phyloP scores from a whole-genome alignment of 108 stramenopile species.

The Asterionellopsis glacialis region DNA sequence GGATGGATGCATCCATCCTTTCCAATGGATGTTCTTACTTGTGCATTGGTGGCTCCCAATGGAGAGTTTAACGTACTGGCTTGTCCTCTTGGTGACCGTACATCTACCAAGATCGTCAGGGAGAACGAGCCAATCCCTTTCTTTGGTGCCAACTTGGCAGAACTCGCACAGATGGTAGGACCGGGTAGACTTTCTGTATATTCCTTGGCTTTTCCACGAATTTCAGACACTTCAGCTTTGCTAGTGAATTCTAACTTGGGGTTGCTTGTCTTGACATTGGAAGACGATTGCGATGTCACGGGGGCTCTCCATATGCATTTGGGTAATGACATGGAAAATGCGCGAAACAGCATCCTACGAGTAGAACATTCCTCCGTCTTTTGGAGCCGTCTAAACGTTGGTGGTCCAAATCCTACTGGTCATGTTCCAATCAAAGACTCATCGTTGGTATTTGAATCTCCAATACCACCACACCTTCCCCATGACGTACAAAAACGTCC shows the following conservation, averaged over 20 bases:
- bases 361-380: conserved; percentile 7
- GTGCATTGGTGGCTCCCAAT: conserved; percentile 28
- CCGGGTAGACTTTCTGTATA: conserved; percentile 20
- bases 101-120: background rate
- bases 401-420: background rate
- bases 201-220: conserved; percentile 13
- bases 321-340: conserved; percentile 26
- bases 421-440: conserved; percentile 8
- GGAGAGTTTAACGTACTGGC: conserved; percentile 26
- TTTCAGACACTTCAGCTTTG: conserved; percentile 22
- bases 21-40: conserved; percentile 20
- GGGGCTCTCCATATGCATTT: conserved; percentile 43
- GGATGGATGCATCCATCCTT: conserved; percentile 40
- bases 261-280: conserved; percentile 26
- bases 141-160: conserved; percentile 10
- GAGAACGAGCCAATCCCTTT: background rate
- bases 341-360: conserved; percentile 28
- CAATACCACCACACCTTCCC: conserved; percentile 38
- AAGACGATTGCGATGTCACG: conserved; percentile 13
- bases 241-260: conserved; percentile 31
- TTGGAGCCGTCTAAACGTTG: background rate
- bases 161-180: conserved; percentile 14
- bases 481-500: conserved; percentile 33
- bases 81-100: background rate
- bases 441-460: conserved; percentile 39